phyloP scores from a whole-genome alignment of 2,329 filamentous ascomycete species.

The Ophidiomyces ophidiicola region DNA sequence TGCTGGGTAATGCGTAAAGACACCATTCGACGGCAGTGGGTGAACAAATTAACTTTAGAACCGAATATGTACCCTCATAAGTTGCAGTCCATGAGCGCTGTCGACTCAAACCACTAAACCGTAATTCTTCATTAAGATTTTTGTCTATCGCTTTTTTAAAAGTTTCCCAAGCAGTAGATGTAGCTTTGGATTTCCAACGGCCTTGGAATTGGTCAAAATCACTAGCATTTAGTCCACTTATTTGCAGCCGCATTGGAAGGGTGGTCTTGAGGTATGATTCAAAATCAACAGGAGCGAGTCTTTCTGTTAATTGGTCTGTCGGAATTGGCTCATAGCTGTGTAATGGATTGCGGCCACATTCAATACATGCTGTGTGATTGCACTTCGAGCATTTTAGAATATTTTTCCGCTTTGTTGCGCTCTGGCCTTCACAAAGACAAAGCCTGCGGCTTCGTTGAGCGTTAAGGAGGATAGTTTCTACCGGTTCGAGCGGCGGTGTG shows the following conservation, averaged over 20 bases:
- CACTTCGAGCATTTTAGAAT: slow-evolving; percentile 43
- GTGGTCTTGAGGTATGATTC: slow-evolving; percentile 31
- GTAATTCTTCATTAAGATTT: slow-evolving; percentile 26
- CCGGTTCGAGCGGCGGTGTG: slow-evolving; percentile 9
- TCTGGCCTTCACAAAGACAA: slow-evolving; percentile 48
- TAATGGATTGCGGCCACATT: slow-evolving; percentile 43
- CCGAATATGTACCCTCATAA: slow-evolving; percentile 31
- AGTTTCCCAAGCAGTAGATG: slow-evolving; percentile 10
- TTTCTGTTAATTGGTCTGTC: slow-evolving; percentile 23
- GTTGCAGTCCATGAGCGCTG: slow-evolving; percentile 32
- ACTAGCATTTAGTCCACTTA: slow-evolving; percentile 22
- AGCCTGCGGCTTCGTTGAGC: slow-evolving; percentile 32
- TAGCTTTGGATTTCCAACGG: slow-evolving; percentile 1
- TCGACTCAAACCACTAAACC: slow-evolving; percentile 24
- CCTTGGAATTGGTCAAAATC: slow-evolving; percentile 18
- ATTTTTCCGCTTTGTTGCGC: slow-evolving; percentile 24
- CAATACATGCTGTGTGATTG: slow-evolving; percentile 42
- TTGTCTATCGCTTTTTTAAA: slow-evolving; percentile 8
- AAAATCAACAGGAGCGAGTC: slow-evolving; percentile 35
- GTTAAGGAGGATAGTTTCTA: slow-evolving; percentile 16
- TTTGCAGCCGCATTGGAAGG: slow-evolving; percentile 33
- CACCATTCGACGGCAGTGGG: slow-evolving; percentile 33
- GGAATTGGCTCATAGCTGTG: slow-evolving; percentile 33
- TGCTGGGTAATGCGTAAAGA: slow-evolving; percentile 36
- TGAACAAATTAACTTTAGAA: slow-evolving; percentile 30